Conservation (phyloP, 257 asterid genomes). For the Eustoma russellianum region DNA sequence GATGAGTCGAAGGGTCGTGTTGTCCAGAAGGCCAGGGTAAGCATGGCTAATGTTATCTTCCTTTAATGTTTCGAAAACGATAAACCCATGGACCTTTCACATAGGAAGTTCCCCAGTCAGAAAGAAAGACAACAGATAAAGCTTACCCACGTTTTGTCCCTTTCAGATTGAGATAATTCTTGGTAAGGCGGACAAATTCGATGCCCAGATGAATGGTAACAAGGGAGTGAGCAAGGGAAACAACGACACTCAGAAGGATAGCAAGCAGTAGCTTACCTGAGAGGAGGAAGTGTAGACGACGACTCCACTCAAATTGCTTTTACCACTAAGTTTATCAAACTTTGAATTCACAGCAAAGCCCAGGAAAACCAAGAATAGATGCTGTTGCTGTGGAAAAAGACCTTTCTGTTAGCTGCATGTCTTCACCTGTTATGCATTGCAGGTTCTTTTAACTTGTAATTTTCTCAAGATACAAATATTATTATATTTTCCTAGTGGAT, state of each 20-base stretch:
- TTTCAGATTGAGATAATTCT: slow-evolving; percentile 55
- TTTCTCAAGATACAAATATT: slow-evolving; percentile 14
- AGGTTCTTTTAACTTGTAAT: slow-evolving; percentile 21
- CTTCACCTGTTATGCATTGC: slow-evolving; percentile 16
- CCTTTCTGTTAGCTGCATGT: slow-evolving; percentile 15
- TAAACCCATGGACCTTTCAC: too few relatives aligned
- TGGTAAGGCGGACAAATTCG: slow-evolving; percentile 77
- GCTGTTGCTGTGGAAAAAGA: slow-evolving; percentile 11
- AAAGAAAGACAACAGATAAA: too few relatives aligned
- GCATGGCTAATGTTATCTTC: too few relatives aligned
- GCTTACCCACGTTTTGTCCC: too few relatives aligned
- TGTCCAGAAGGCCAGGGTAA: slow-evolving; percentile 84
- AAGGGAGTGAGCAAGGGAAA: slow-evolving; percentile 17
- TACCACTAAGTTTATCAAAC: slow-evolving; percentile 3
- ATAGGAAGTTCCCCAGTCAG: too few relatives aligned
- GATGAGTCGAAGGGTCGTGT: slow-evolving; percentile 70
- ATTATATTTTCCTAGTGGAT: too few relatives aligned
- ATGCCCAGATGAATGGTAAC: slow-evolving; percentile 40
- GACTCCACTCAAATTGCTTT: background rate
- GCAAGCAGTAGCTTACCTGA: slow-evolving; percentile 17
- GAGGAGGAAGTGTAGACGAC: background rate
- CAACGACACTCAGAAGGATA: slow-evolving; percentile 34
- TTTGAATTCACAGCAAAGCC: slow-evolving; percentile 10
- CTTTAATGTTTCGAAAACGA: too few relatives aligned
- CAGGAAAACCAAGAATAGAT: slow-evolving; percentile 6